A percentile compares a stretch with the other conserved stretches of the same genome.
These are phyloP conservation scores for Wickerhamiella nectarea DNA, from an alignment of 805 yeast species.

Conservation along the genomic window DNA sequence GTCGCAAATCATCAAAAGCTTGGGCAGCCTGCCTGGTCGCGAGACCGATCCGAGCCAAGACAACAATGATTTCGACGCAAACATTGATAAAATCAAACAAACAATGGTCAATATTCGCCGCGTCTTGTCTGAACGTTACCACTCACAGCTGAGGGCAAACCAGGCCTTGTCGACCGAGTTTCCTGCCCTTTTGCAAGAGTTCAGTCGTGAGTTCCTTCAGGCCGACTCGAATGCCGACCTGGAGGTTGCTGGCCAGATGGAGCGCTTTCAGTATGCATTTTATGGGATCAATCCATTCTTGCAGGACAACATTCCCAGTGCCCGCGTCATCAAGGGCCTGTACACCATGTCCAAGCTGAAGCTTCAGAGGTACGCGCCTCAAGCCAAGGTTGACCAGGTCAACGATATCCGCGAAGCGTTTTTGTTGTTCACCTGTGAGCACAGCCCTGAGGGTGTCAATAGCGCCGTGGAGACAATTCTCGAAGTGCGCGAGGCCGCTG, in stretches of 20 bases:
- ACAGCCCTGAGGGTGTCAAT: constrained; percentile 29
- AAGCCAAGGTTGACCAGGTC: constrained; percentile 16
- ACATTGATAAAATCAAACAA: constrained; percentile 35
- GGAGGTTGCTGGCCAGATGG: constrained; percentile 53
- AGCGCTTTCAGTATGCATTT: constrained; percentile 66
- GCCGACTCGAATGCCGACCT: constrained; percentile 41
- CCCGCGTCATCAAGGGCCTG: constrained; percentile 52
- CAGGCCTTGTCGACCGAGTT: constrained; percentile 31
- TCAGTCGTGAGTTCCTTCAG: constrained; percentile 42
- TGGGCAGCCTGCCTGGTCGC: constrained; percentile 17
- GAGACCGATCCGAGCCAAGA: constrained; percentile 14
- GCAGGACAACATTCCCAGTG: constrained; percentile 45
- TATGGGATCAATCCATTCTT: constrained; percentile 71
- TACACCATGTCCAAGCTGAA: constrained; percentile 57
- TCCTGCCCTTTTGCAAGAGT: constrained; percentile 39
- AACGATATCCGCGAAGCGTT: constrained; percentile 34
- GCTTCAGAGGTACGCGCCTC: constrained; percentile 36
- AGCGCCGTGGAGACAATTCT: constrained; percentile 32
- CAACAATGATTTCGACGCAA: constrained; percentile 21
- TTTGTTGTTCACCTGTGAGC: constrained; percentile 35
- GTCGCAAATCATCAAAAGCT: constrained; percentile 39
- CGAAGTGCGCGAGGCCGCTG: constrained; percentile 33
- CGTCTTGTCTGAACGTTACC: constrained; percentile 75
- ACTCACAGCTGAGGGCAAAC: constrained; percentile 47
- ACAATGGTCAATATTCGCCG: constrained; percentile 74